A percentile compares a stretch with the other conserved stretches of the same genome.
Conservation (phyloP, 768 basidiomycete genomes). For the Chalciporus pseudorubinellus region DNA sequence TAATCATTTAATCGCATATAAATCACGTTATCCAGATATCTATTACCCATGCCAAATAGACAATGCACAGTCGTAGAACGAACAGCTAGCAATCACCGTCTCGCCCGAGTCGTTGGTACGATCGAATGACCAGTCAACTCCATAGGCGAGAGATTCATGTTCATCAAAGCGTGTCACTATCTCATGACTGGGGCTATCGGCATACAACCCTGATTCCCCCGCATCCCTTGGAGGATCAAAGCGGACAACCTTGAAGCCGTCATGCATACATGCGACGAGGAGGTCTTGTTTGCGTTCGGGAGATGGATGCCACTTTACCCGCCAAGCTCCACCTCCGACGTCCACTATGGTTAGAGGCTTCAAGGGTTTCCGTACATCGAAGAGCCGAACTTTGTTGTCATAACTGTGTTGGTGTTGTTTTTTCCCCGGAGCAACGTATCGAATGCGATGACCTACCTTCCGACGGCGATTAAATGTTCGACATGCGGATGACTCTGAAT, state of each 20-base stretch:
- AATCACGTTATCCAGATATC: neutral
- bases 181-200: constrained; percentile 28
- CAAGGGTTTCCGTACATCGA: constrained; percentile 72
- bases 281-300: constrained; percentile 64
- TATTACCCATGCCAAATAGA: constrained; percentile 73
- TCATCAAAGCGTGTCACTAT: constrained; percentile 62
- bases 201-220: neutral
- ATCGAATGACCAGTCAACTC: constrained; percentile 81
- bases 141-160: constrained; percentile 87
- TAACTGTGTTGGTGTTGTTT: constrained; percentile 53
- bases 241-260: constrained; percentile 82
- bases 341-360: constrained; percentile 56
- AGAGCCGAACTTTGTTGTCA: constrained; percentile 74
- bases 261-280: constrained; percentile 96
- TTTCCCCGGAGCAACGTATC: neutral
- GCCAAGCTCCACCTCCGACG: constrained; percentile 92
- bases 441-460: constrained; percentile 56
- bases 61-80: constrained; percentile 90
- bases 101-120: constrained; percentile 24
- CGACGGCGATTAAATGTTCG: constrained; percentile 85
- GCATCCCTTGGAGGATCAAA: constrained; percentile 13
- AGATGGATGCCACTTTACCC: constrained; percentile 93
- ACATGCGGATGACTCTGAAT: constrained; percentile 81
- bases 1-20: neutral
- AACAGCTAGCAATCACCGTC: constrained; percentile 80